phyloP scores from a whole-genome alignment of 495 filamentous ascomycete genomes.

The Hypoxylon cercidicola region DNA sequence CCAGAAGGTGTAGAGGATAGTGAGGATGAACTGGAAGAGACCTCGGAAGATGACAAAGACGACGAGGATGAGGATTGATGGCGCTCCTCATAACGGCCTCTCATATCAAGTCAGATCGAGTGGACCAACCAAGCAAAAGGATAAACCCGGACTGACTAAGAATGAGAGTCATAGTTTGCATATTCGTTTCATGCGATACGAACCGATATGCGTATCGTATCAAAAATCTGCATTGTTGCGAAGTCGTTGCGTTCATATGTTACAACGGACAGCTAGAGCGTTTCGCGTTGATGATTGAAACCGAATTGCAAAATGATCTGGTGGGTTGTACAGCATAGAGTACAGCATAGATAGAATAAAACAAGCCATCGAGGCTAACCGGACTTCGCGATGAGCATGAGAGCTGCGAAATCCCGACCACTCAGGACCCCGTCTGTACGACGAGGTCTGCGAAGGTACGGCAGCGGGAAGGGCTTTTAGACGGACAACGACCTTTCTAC shows the following conservation, averaged over 20 bases:
- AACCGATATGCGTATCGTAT: background rate
- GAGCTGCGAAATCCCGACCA: background rate
- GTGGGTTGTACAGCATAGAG: constrained; percentile 5
- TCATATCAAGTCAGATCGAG: too few species aligned
- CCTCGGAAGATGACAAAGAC: constrained; percentile 57
- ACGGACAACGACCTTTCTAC: background rate
- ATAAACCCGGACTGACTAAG: too few species aligned
- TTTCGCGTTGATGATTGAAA: constrained; percentile 1
- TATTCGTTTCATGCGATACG: background rate
- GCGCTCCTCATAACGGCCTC: background rate
- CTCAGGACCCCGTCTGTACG: background rate
- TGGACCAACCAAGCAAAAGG: too few species aligned
- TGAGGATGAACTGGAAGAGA: constrained; percentile 58
- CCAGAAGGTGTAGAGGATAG: constrained; percentile 59
- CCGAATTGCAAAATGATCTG: background rate
- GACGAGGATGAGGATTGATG: constrained; percentile 53
- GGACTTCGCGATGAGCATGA: background rate
- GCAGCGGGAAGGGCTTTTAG: background rate
- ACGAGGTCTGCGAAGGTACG: background rate
- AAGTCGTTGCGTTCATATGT: background rate
- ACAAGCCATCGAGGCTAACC: background rate
- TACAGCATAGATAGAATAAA: background rate
- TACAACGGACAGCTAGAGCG: background rate
- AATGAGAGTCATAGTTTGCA: background rate
- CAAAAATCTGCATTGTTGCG: background rate